Evolutionary conservation across 257 asterid genomes (phyloP), one percentile per base, ranked within the genome.

Genomic region (Buddleja alternifolia): DNA sequence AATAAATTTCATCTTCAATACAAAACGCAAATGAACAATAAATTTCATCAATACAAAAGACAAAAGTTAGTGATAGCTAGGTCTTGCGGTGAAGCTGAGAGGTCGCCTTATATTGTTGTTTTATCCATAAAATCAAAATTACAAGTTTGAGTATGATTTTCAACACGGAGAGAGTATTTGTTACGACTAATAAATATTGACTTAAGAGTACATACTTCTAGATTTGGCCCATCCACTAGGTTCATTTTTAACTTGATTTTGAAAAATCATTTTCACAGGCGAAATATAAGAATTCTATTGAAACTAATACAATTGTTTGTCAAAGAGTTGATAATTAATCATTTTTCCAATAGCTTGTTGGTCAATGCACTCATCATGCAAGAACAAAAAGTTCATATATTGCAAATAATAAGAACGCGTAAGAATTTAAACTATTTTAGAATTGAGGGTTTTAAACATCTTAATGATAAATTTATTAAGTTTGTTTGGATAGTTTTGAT

Each of bases 201-300:
- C n/a, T 24, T 42, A 14, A 1, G 20, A 6, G 16, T 9, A 21
- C 7, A n/a, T n/a, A 6, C 67, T 54, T 68, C 39, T 32, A 58
- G 42, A 69, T 25, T 54, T 15, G 14, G 21, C 53, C 9, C 7
- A 52, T 53, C 65, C 57, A 45, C 46, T 32, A 12, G 20, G 3
- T 47, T 8, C 12, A 51, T 24, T 40, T 51, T 63, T 51, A 55
- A 37, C 71, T 36, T 10, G n/a, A 11, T n/a, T 60, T 52, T 44
- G 7, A 29, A 23, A 21, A 36, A 34, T 40, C 37, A 12, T 20
- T 8, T 50, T 40, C 36, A 48, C 48, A 75, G 75, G 72, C 75
- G 75, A 69, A 69, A 63, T 75, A 3, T 55, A 60, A 67, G 80
- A 75, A 62, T 32, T n/a, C 48, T n/a, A 47, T 68, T 69, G 40